Evolutionary conservation across 305 asterid genomes (phyloP), one percentile per base, ranked within the genome.

Genomic region (Monarda citriodora): DNA sequence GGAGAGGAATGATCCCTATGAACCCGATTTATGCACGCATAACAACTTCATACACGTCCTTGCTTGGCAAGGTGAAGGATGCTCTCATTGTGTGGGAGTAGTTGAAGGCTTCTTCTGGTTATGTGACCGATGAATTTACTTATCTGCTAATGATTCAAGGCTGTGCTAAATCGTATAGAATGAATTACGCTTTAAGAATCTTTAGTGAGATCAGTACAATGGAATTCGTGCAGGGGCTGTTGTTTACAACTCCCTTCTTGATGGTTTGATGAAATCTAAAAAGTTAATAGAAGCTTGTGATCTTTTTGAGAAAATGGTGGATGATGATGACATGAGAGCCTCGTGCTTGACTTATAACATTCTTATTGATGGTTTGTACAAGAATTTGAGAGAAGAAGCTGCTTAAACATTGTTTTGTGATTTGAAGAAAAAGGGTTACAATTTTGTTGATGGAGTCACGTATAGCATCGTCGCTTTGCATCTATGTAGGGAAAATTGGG

Each of bases 321-420:
- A 86, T 22, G 97, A 87, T 63, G 88, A 82, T 74, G 85, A 91
- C 26, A 79, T 84, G 9, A 79, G 89, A 70, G 83, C 99, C 31
- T 77, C 96, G 16, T 81, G 91, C 80, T 88, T 96, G 91, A 94
- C 99, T n/a, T 91, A 88, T 63, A 94, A 94, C 71, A 88, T 90
- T 68, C 81, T 94, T 57, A 84, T 94, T n/a, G 95, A 86, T 76
- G 99, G 99, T 46, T 67, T 91, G 84, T 82, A 81, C 59, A 81
- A 76, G 71, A 94, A 94, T 40, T 89, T 95, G 37, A 84, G 98
- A 77, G 88, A 77, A 41, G 82, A 77, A 61, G 99, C 99, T 62
- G 97, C 89, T 55, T 82, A 76, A 66, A 77, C 94, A 34, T 69
- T 91, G 79, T 94, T 91, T 72, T 66, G 78, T 66, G 96, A 94